Percentiles rank a stretch among this genome's conserved stretches.
These are phyloP conservation scores for Globisporangium ultimum DNA, from an alignment of 352 stramenopile species.

Conservation along the genomic window DNA sequence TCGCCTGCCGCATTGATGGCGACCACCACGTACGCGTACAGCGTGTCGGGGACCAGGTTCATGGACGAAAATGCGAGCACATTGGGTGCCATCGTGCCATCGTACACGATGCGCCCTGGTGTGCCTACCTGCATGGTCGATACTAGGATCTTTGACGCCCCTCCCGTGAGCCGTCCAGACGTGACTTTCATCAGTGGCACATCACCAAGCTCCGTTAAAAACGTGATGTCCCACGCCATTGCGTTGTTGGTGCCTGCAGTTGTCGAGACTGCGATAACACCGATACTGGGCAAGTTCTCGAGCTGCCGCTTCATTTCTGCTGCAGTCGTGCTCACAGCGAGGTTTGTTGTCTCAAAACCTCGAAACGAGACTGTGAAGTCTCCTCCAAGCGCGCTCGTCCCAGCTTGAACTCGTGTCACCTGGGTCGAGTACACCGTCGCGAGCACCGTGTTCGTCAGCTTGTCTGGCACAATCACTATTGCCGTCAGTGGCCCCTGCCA, in stretches of 20 bases:
- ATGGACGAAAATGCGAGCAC: slow-evolving; percentile 69
- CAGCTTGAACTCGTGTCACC: slow-evolving; percentile 39
- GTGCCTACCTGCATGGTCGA: slow-evolving; percentile 84
- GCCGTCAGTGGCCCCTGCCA: slow-evolving; percentile 38
- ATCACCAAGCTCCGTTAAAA: slow-evolving; percentile 92
- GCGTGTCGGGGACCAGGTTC: slow-evolving; percentile 84
- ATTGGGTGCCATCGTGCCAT: slow-evolving; percentile 83
- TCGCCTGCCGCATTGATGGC: slow-evolving; percentile 91
- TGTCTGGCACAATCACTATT: slow-evolving; percentile 55
- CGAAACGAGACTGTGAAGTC: slow-evolving; percentile 84
- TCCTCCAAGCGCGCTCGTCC: slow-evolving; percentile 50
- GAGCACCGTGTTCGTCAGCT: slow-evolving; percentile 50
- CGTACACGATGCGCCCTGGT: slow-evolving; percentile 88
- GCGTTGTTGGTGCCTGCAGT: slow-evolving; percentile 55
- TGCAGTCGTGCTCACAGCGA: slow-evolving; percentile 46
- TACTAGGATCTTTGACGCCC: slow-evolving; percentile 60
- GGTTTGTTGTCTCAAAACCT: slow-evolving; percentile 67
- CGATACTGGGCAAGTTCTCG: slow-evolving; percentile 85
- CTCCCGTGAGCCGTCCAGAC: slow-evolving; percentile 79
- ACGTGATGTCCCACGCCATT: slow-evolving; percentile 89
- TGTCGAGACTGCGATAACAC: slow-evolving; percentile 68
- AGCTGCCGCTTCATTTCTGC: slow-evolving; percentile 82
- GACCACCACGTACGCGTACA: slow-evolving; percentile 92
- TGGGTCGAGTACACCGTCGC: slow-evolving; percentile 43
- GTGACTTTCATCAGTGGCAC: slow-evolving; percentile 91